Base-by-base conservation (phyloP, 441 rosid genomes). In the Syzygium syzygioides region DNA sequence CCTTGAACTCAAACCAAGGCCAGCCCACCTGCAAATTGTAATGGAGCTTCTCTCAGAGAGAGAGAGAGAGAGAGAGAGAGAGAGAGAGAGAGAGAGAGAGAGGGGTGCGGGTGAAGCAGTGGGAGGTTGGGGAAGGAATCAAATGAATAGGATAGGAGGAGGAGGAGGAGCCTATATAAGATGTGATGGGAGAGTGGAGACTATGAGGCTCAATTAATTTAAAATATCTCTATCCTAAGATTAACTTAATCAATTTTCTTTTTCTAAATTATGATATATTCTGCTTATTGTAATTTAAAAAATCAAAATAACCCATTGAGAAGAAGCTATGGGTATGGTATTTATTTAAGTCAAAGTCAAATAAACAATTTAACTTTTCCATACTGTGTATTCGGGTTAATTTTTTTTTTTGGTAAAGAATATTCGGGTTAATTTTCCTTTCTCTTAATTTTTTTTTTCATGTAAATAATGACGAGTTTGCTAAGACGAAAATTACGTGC, bases 41-140 rank as follows among this genome's bases (percentile, higher is more conserved):
- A 28, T 32, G 83, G 52, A 41, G 83, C 83, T 45, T 45, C n/a
- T 76, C 80, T 71, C 50, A 20, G 10, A 76, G 52, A 41, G 86
- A 57, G 48, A 25, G 18, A 57, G 48, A 25, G 18, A 88, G 83
- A 20, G 83, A 88, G 86, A 87, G 86, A 87, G 89, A 86, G 62
- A 45, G 85, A 14, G n/a, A n/a, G n/a, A n/a, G n/a, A n/a, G n/a
- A n/a, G n/a, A n/a, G n/a, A n/a, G n/a, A n/a, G n/a, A n/a, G n/a
- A n/a, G n/a, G n/a, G 59, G 86, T 66, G 84, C 79, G 88, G 91
- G 91, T 90, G 90, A 90, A 86, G 92, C 94, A 92, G 90, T 89
- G 91, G 91, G 89, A 90, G 92, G 87, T 56, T 86, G 83, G 83
- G 92, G 88, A 54, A 80, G 90, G 90, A 91, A 93, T 92, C 87